phyloP scores from a whole-genome alignment of 75 land plant species.

The Larix kaempferi region DNA sequence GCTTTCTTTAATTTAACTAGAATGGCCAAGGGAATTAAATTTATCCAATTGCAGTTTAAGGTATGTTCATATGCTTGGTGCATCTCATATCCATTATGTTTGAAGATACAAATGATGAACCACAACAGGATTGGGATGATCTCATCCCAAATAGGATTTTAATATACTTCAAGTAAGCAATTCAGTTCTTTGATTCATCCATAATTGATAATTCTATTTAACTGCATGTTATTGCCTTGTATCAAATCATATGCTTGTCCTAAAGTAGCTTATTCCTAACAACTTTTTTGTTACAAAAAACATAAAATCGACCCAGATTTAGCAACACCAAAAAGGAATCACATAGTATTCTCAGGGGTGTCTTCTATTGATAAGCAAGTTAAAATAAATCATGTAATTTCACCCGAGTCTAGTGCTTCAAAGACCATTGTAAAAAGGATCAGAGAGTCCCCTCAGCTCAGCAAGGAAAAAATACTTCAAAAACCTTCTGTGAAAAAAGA shows the following conservation, averaged over 20 bases:
- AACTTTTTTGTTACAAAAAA: constrained; percentile 34
- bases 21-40: too few species aligned
- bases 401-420: neutral
- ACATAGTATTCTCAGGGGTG: constrained; percentile 51
- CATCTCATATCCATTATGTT: constrained; percentile 32
- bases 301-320: constrained; percentile 53
- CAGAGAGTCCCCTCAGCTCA: neutral
- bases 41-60: neutral
- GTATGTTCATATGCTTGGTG: neutral
- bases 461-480: neutral
- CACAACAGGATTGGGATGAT: constrained; percentile 70
- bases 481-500: constrained; percentile 5
- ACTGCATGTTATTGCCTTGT: neutral
- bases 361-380: neutral
- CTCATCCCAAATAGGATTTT: constrained; percentile 61
- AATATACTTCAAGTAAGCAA: constrained; percentile 71
- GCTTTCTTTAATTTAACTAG: neutral
- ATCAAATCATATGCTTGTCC: neutral
- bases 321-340: constrained; percentile 67
- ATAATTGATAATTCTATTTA: neutral
- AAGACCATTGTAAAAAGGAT: neutral
- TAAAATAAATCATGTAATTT: neutral
- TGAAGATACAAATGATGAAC: constrained; percentile 25
- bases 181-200: neutral
- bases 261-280: neutral